Conservation (phyloP, 805 yeast genomes). For the Metschnikowia colocasiae region DNA sequence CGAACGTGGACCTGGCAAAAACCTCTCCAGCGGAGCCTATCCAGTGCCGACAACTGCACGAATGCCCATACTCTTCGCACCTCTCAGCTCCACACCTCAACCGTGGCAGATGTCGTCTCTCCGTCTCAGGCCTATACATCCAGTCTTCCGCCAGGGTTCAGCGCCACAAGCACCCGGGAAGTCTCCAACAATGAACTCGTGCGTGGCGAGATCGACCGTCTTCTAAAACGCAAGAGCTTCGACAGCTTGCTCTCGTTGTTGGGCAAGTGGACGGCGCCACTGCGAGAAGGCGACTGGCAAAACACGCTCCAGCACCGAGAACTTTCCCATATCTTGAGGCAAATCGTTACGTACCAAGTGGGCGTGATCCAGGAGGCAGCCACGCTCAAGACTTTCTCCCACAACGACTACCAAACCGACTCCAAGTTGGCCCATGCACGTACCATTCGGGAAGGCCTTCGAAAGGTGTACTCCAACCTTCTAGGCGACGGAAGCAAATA, state of each 20-base stretch:
- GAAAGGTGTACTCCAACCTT: constrained; percentile 15
- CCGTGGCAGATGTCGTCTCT: constrained; percentile 1
- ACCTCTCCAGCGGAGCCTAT: constrained; percentile 3
- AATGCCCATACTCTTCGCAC: background rate
- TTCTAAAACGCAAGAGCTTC: constrained; percentile 8
- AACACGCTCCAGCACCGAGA: constrained; percentile 11
- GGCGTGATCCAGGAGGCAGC: constrained; percentile 11
- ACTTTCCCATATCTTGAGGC: constrained; percentile 12
- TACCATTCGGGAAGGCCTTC: constrained; percentile 13
- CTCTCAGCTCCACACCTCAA: too few species aligned
- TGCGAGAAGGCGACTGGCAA: constrained; percentile 10
- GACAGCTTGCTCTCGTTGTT: constrained; percentile 10
- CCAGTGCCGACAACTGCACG: background rate
- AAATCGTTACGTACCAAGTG: constrained; percentile 13
- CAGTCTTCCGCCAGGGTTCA: background rate
- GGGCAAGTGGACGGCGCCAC: constrained; percentile 12
- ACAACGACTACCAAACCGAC: background rate
- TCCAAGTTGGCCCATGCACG: constrained; percentile 11
- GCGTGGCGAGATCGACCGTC: constrained; percentile 10
- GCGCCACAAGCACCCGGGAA: background rate
- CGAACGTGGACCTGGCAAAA: constrained; percentile 5
- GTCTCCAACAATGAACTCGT: background rate
- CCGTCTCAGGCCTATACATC: background rate
- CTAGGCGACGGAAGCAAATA: constrained; percentile 6
- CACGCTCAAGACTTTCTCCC: constrained; percentile 5